Evolutionary conservation across 2,329 filamentous ascomycete species (phyloP).

Genomic region (Pyricularia sp.): DNA sequence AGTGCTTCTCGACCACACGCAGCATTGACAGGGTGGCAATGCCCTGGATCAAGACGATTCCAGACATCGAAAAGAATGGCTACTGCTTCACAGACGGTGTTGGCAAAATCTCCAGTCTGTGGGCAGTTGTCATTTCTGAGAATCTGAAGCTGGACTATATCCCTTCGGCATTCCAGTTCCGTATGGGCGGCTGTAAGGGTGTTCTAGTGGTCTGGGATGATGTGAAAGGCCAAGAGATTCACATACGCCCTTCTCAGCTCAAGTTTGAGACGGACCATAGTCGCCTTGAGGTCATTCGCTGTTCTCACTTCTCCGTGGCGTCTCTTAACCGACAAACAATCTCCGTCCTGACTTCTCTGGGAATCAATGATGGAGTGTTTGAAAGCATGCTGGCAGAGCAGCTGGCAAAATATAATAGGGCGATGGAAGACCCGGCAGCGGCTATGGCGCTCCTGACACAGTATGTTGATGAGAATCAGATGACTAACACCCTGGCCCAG

Average conservation of each 20-base stretch:
- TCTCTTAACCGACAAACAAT: slow-evolving; percentile 89
- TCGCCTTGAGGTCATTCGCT: slow-evolving; percentile 73
- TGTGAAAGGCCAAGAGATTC: slow-evolving; percentile 54
- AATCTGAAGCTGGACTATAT: slow-evolving; percentile 55
- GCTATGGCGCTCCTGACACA: slow-evolving; percentile 62
- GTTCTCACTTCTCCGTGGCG: slow-evolving; percentile 66
- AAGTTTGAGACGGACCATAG: slow-evolving; percentile 53
- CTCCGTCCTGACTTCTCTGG: slow-evolving; percentile 68
- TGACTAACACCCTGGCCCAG: slow-evolving; percentile 61
- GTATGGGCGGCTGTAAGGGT: slow-evolving; percentile 87
- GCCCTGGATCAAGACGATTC: slow-evolving; percentile 48
- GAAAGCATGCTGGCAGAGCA: slow-evolving; percentile 57
- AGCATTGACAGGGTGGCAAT: slow-evolving; percentile 57
- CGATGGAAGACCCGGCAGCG: slow-evolving; percentile 54
- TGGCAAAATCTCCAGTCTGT: slow-evolving; percentile 75
- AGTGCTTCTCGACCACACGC: slow-evolving; percentile 91
- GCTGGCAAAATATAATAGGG: slow-evolving; percentile 56
- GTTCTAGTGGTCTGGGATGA: slow-evolving; percentile 60
- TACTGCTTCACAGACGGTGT: slow-evolving; percentile 86
- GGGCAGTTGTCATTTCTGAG: slow-evolving; percentile 63
- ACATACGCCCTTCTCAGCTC: slow-evolving; percentile 74
- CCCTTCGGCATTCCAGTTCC: slow-evolving; percentile 85
- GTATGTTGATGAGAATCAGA: slow-evolving; percentile 79
- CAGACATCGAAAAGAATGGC: slow-evolving; percentile 60
- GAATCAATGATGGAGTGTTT: slow-evolving; percentile 61